Evolutionary conservation across 2,329 filamentous ascomycete genomes (phyloP).

Genomic region (Coniochaeta prunicola): DNA sequence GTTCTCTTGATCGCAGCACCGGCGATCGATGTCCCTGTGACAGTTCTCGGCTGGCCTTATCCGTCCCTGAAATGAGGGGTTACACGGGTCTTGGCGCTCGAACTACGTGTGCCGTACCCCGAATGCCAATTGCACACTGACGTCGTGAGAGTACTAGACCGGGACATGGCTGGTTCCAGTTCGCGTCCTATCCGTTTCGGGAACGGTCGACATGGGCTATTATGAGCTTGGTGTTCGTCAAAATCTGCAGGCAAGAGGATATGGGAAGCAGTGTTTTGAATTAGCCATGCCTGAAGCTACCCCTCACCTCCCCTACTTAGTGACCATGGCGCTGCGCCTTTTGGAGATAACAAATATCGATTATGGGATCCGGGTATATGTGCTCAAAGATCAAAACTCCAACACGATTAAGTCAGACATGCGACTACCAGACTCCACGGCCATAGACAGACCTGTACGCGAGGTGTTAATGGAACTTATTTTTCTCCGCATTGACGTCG

Average conservation of each 20-base stretch:
- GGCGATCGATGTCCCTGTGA: background rate
- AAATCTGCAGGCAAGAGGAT: no score
- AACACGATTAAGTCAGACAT: background rate
- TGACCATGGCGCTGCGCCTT: background rate
- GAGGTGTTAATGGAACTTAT: conserved; percentile 16
- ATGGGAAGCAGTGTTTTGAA: no score
- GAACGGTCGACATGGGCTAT: no score
- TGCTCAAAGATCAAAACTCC: background rate
- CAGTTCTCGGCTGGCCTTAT: background rate
- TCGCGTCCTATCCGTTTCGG: no score
- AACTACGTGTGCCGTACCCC: background rate
- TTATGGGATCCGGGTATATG: background rate
- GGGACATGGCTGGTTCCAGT: no score
- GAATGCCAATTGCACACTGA: background rate
- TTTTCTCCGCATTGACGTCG: conserved; percentile 22
- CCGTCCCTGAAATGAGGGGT: background rate
- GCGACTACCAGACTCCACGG: background rate
- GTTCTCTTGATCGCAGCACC: background rate
- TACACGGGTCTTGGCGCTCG: background rate
- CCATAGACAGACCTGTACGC: background rate
- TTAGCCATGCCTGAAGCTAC: no score
- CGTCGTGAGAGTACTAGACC: no score
- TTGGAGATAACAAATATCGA: background rate
- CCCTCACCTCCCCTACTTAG: background rate
- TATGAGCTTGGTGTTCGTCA: no score